A percentile compares a stretch with the other conserved stretches of the same genome.
Conservation (phyloP, 768 basidiomycete genomes). For the Naganishia vaughanmartiniae region DNA sequence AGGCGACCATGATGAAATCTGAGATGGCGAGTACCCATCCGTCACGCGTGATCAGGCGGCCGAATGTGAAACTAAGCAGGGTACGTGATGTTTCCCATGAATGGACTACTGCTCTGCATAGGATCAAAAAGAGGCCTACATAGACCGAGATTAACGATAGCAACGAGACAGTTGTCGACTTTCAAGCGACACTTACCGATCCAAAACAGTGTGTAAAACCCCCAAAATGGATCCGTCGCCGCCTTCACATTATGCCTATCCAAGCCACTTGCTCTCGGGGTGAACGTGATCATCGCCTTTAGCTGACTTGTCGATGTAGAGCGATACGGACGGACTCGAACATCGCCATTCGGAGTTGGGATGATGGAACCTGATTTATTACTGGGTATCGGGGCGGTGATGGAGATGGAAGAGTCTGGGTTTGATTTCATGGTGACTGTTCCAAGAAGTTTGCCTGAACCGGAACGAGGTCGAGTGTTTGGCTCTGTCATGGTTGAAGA, state of each 20-base stretch:
- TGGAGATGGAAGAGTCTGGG: constrained; percentile 15
- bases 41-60: constrained; percentile 81
- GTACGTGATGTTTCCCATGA: constrained; percentile 71
- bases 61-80: constrained; percentile 75
- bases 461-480: constrained; percentile 1
- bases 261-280: constrained; percentile 78
- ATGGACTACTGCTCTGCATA: constrained; percentile 61
- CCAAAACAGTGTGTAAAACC: constrained; percentile 95
- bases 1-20: constrained; percentile 74
- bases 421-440: constrained; percentile 16
- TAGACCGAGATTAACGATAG: neutral
- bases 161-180: too few relatives aligned
- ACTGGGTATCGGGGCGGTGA: constrained; percentile 17
- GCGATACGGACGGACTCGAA: constrained; percentile 55
- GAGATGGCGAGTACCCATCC: constrained; percentile 75
- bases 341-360: constrained; percentile 37
- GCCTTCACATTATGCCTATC: constrained; percentile 75
- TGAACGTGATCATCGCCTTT: constrained; percentile 78
- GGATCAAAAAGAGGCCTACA: constrained; percentile 69
- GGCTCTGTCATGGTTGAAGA: neutral
- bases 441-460: constrained; percentile 10
- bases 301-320: constrained; percentile 72
- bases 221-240: constrained; percentile 81
- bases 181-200: constrained; percentile 44
- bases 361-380: constrained; percentile 38